Base-by-base conservation (phyloP, 306 rosid genomes). In the Sphenostylis stenocarpa region DNA sequence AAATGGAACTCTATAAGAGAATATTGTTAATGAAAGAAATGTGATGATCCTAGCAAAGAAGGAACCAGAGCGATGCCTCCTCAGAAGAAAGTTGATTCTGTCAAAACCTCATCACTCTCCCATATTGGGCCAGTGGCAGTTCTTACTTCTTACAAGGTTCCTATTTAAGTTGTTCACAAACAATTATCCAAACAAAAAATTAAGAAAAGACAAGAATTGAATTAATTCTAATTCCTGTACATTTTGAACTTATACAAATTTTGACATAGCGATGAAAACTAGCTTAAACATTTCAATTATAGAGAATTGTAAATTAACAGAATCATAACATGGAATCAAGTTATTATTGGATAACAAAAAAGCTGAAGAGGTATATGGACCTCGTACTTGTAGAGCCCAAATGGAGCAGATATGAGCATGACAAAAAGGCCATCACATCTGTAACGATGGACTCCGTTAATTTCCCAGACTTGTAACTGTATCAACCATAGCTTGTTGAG, bases 351-450 rank as follows among this genome's bases (percentile, higher is more conserved):
- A 29, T 6, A 60, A 16, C 9, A 51, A 6, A 1, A 23, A 31
- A 72, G 5, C n/a, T 12, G 28, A 24, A 19, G 19, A 24, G 63
- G 36, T 24, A 13, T 56, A 56, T 5, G 64, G 10, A 56, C 20
- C 20, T n/a, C 8, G 28, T 15, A 26, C 10, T 6, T 72, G 83
- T 84, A 55, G 72, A 53, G 79, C 55, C 68, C 84, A 19, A 76
- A 80, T 80, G 86, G 86, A 83, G 78, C 89, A 86, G 79, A 86
- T 80, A 76, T 79, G 67, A 65, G 82, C 79, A 82, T 39, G 14
- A 38, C 55, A 58, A 76, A n/a, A 34, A 6, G 13, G 2, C 47
- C 23, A 83, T 44, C 81, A 80, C 85, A 80, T 74, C 86, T 80
- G 89, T 75, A 82, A 85, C 83, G 72, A 83, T 24, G 82, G 81